Evolutionary conservation across 306 rosid genomes (phyloP).

Genomic region (Cucumis hystrix): DNA sequence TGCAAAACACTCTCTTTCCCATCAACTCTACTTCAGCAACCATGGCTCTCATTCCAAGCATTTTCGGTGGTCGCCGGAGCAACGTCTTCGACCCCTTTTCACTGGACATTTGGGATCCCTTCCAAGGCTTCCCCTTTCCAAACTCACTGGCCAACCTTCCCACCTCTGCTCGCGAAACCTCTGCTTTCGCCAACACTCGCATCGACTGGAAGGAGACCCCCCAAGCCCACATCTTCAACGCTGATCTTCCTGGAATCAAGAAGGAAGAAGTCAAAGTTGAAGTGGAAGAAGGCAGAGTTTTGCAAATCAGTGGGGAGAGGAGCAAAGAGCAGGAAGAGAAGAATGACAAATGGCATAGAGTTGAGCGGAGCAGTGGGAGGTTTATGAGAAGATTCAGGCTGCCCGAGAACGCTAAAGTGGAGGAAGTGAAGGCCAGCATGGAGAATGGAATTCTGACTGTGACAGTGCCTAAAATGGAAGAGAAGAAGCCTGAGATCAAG

Average conservation of each 20-base stretch:
- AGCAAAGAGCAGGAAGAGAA: conserved; percentile 15
- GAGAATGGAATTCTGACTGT: conserved; percentile 21
- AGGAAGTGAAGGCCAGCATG: conserved; percentile 23
- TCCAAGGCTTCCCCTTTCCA: conserved; percentile 2
- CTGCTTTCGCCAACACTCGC: conserved; percentile 18
- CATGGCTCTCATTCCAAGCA: neutral
- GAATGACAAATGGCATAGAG: conserved; percentile 24
- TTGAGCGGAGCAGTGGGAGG: conserved; percentile 23
- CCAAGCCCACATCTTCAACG: conserved; percentile 23
- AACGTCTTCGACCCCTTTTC: conserved; percentile 22
- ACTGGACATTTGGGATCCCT: conserved; percentile 18
- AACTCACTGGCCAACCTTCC: neutral
- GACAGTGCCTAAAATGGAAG: conserved; percentile 16
- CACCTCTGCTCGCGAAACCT: neutral
- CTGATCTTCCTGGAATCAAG: conserved; percentile 21
- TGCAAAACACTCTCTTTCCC: too few relatives aligned
- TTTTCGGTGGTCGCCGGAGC: conserved; percentile 12
- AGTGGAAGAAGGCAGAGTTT: conserved; percentile 17
- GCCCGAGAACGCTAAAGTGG: conserved; percentile 20
- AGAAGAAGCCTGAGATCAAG: conserved; percentile 10
- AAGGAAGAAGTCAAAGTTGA: conserved; percentile 24
- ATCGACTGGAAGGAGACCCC: conserved; percentile 30
- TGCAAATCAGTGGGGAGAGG: conserved; percentile 24
- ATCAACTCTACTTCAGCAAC: neutral
- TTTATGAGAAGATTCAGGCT: conserved; percentile 21